These are phyloP conservation scores for Azolla pinnata DNA, from an alignment of 75 land plant species.

Conservation along the genomic window DNA sequence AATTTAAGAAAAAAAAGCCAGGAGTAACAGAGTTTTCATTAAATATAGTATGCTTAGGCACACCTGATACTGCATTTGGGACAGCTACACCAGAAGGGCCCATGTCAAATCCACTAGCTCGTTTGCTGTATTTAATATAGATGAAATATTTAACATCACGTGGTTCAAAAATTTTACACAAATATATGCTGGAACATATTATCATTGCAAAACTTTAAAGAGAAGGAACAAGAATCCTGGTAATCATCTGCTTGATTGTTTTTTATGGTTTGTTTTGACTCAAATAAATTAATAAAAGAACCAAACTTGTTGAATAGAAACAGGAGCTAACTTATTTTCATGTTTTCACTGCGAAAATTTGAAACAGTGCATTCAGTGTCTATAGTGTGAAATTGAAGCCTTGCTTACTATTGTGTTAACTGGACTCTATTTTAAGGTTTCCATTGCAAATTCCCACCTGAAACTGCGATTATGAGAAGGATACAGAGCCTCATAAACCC, in stretches of 20 bases:
- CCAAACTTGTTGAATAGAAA: not conserved
- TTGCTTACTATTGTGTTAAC: too few relatives aligned
- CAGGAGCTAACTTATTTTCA: too few relatives aligned
- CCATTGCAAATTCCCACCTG: too few relatives aligned
- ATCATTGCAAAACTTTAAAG: not conserved
- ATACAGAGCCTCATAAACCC: too few relatives aligned
- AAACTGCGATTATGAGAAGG: too few relatives aligned
- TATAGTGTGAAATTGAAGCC: too few relatives aligned
- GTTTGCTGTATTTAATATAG: conserved; percentile 37
- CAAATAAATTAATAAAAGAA: not conserved
- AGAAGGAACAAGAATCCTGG: too few relatives aligned
- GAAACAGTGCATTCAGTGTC: too few relatives aligned
- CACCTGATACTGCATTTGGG: conserved; percentile 40
- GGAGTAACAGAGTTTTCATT: too few relatives aligned
- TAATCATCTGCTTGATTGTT: not conserved
- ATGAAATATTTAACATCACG: not conserved
- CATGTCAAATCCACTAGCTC: conserved; percentile 94
- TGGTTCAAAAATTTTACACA: not conserved
- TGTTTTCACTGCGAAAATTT: too few relatives aligned
- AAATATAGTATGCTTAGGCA: too few relatives aligned
- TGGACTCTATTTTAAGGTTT: too few relatives aligned
- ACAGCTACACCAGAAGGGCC: conserved; percentile 70
- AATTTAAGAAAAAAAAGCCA: not conserved
- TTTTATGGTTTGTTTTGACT: not conserved
- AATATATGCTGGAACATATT: not conserved